Percentiles rank a stretch among this genome's conserved stretches.
These are phyloP conservation scores for Penicillium bovifimosum DNA, from an alignment of 495 filamentous ascomycete genomes.

Conservation along the genomic window DNA sequence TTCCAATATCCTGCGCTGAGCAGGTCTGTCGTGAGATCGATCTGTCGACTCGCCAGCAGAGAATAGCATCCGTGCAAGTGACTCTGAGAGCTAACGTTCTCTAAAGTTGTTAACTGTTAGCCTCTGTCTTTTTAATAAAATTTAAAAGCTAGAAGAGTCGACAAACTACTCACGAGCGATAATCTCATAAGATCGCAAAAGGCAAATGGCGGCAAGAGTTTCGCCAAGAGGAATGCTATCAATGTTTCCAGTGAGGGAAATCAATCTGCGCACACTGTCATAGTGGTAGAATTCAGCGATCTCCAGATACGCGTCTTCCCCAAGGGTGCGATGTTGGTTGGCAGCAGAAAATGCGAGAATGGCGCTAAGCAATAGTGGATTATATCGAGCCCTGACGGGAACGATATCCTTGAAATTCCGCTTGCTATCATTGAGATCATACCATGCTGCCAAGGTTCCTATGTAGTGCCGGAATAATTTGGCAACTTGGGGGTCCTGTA, in stretches of 20 bases:
- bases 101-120: no score
- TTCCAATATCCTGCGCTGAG: conserved; percentile 35
- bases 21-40: conserved; percentile 16
- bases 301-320: background rate
- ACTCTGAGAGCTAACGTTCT: conserved; percentile 17
- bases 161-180: no score
- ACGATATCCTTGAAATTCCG: conserved; percentile 27
- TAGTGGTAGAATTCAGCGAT: conserved; percentile 22
- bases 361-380: conserved; percentile 30
- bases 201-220: conserved; percentile 31
- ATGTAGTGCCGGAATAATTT: conserved; percentile 30
- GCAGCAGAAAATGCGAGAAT: conserved; percentile 32
- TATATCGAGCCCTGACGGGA: conserved; percentile 21
- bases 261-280: conserved; percentile 15
- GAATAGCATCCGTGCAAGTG: conserved; percentile 29
- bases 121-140: no score
- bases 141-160: no score
- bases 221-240: conserved; percentile 20
- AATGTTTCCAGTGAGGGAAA: conserved; percentile 9
- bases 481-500: conserved; percentile 19
- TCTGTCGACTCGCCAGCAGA: conserved; percentile 13
- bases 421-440: conserved; percentile 30
- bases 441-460: conserved; percentile 29
- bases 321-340: conserved; percentile 12
- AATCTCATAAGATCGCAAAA: conserved; percentile 37